Percentiles rank a stretch among this genome's conserved stretches.
These are phyloP conservation scores for Mycena crocata DNA, from an alignment of 768 basidiomycete genomes.

Conservation along the genomic window DNA sequence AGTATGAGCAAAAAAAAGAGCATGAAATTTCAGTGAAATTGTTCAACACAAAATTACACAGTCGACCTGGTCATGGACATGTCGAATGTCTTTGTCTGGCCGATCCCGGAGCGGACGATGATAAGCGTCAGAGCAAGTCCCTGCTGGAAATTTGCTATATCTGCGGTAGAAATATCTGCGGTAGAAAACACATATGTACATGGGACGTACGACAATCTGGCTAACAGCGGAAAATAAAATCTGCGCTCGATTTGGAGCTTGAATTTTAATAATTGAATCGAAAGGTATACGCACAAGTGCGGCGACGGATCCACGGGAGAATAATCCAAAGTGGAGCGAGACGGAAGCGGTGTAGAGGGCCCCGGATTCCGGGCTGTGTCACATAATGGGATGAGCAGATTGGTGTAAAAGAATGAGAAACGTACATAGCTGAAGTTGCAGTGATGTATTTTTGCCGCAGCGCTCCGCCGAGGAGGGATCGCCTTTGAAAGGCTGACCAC, in stretches of 20 bases:
- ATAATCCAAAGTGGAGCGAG: constrained; percentile 14
- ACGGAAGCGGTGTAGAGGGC: constrained; percentile 17
- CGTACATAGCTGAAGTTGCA: constrained; percentile 15
- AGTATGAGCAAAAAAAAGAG: no score
- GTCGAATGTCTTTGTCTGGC: no score
- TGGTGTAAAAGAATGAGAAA: not conserved
- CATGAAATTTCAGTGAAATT: no score
- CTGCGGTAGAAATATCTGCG: no score
- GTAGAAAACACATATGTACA: no score
- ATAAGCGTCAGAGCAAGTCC: no score
- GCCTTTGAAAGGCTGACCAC: constrained; percentile 15
- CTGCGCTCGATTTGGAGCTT: not conserved
- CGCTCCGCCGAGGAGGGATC: not conserved
- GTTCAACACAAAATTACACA: no score
- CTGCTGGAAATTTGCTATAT: no score
- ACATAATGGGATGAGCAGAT: not conserved
- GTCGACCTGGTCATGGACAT: no score
- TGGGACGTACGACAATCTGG: no score
- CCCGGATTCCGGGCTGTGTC: constrained; percentile 19
- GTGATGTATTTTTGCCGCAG: constrained; percentile 6
- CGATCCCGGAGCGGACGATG: no score
- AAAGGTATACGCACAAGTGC: not conserved
- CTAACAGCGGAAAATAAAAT: no score
- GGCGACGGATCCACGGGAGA: not conserved
- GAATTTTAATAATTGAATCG: not conserved